Evolutionary conservation across 1,284 basidiomycete genomes (phyloP).

Genomic region (Ganoderma sinense): DNA sequence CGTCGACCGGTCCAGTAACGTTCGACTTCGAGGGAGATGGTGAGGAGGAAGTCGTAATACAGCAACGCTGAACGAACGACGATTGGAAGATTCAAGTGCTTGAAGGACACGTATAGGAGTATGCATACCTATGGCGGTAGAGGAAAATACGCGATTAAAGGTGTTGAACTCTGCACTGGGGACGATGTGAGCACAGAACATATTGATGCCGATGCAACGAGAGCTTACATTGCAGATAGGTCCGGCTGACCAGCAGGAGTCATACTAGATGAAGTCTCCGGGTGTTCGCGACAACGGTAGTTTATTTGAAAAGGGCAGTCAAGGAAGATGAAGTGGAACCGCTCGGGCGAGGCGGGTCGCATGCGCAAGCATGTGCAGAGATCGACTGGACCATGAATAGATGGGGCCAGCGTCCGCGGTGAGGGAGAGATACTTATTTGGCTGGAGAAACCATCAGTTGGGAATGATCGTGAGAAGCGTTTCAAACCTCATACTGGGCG

Average conservation of each 20-base stretch:
- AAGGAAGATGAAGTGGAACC: neutral
- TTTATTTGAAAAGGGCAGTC: neutral
- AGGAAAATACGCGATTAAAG: neutral
- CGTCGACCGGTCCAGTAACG: constrained; percentile 1
- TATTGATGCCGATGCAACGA: neutral
- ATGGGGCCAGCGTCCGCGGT: neutral
- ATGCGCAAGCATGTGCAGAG: neutral
- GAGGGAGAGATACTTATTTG: neutral
- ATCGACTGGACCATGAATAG: neutral
- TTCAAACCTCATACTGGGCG: neutral
- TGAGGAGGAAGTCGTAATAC: constrained; percentile 30
- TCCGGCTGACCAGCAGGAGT: neutral
- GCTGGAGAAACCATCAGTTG: neutral
- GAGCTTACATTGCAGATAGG: neutral
- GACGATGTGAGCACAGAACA: neutral
- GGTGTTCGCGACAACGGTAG: neutral
- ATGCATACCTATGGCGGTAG: neutral
- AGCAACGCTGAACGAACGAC: neutral
- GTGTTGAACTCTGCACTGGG: neutral
- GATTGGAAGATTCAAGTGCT: neutral
- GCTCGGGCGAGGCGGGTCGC: no score
- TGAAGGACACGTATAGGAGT: neutral
- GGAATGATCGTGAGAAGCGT: neutral
- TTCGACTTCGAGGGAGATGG: constrained; percentile 37
- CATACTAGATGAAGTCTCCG: neutral